Evolutionary conservation across 2,329 filamentous ascomycete genomes (phyloP), one percentile per base, ranked within the genome.

Genomic region (Aureobasidium vineae): DNA sequence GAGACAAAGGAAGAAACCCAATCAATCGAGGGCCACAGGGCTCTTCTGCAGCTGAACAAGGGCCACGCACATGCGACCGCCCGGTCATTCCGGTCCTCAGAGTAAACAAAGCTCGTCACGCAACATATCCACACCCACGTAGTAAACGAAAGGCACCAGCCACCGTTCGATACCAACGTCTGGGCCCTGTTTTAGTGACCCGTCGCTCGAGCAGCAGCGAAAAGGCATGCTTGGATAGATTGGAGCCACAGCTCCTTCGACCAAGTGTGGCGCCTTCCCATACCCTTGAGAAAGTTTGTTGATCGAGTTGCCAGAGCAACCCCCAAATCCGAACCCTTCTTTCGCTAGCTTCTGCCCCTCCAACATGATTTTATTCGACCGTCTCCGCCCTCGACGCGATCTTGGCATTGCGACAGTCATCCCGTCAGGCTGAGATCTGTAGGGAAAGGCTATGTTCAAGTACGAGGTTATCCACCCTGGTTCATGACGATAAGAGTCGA

Each of bases 61-160:
- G 59, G 41, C 45, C 31, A 15, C n/a, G 13, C 47, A 64, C 49
- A 64, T 64, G 61, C 61, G 61, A 45, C 61, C 61, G 49, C 36
- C 61, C 49, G 61, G 38, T 54, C 61, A 64, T 64, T 64, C 61
- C 61, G 61, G 49, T 49, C 23, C 47, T 45, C 38, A 53, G 47
- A 64, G 61, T 64, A 64, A 64, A 64, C 61, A 64, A 64, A 53
- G 61, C 47, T 53, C 61, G 61, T 64, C 61, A 64, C 61, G 33
- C 61, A 64, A 40, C 38, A 33, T 53, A 53, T 36, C 21, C 43
- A 52, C 45, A 16, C 16, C 49, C 49, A 52, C 49, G 49, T 52
- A 52, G 26, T 33, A n/a, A 26, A n/a, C 33, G 5, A 54, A n/a
- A 41, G 49, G 49, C 61, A 64, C 61, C 61, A 64, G 61, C 61